phyloP scores from a whole-genome alignment of 1,284 basidiomycete species.

The Ceratobasidium sp. region DNA sequence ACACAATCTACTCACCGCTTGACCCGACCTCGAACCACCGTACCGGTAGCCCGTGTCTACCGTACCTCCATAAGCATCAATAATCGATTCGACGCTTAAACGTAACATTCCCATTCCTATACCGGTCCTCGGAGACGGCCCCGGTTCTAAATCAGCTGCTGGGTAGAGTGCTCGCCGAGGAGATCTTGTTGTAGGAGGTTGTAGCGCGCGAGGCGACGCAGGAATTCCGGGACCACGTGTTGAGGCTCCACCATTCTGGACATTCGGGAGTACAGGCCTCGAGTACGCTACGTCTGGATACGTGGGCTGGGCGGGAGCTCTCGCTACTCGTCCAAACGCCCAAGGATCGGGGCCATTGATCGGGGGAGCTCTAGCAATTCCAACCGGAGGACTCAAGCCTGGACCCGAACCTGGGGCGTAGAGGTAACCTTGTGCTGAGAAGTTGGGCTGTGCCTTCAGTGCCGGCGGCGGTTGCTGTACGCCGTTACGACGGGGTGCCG shows the following conservation, averaged over 20 bases:
- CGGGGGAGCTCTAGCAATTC: neutral
- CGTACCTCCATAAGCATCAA: constrained; percentile 37
- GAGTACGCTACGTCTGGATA: neutral
- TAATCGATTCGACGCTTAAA: constrained; percentile 42
- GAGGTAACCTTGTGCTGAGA: neutral
- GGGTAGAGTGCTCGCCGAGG: neutral
- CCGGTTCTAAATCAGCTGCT: neutral
- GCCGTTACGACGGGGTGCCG: neutral
- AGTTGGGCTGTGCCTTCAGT: neutral
- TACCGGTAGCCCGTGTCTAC: constrained; percentile 35
- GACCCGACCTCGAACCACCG: constrained; percentile 32
- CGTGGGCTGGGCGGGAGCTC: neutral
- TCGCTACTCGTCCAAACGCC: neutral
- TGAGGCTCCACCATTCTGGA: neutral
- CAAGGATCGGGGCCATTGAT: neutral
- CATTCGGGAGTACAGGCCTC: neutral
- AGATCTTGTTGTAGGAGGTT: neutral
- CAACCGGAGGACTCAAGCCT: neutral
- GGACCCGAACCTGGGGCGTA: neutral
- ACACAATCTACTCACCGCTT: constrained; percentile 17
- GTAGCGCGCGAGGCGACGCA: neutral
- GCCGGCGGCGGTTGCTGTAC: neutral
- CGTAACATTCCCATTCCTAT: constrained; percentile 41
- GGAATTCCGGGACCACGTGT: neutral
- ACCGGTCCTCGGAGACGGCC: constrained; percentile 1